Percentiles rank a stretch among this genome's conserved stretches.
Conservation (phyloP, 2,329 filamentous ascomycete species). For the Ceratocystis alfenasii region DNA sequence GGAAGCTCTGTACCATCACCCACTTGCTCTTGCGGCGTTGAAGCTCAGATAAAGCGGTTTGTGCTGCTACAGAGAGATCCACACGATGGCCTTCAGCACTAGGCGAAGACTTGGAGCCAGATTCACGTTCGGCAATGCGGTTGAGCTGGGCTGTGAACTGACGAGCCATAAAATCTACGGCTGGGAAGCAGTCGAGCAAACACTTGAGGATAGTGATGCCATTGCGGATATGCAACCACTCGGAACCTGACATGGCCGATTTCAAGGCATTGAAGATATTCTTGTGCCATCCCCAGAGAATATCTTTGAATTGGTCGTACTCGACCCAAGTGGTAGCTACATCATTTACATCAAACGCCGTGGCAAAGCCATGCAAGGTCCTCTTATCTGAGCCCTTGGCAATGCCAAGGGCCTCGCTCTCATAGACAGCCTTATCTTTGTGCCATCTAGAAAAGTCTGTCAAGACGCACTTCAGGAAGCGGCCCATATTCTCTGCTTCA, state of each 20-base stretch:
- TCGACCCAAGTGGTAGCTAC: slow-evolving; percentile 62
- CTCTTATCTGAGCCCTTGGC: slow-evolving; percentile 35
- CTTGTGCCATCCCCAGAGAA: slow-evolving; percentile 84
- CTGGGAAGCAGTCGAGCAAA: slow-evolving; percentile 71
- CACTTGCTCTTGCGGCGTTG: slow-evolving; percentile 55
- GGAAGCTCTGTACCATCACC: slow-evolving; percentile 64
- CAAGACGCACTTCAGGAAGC: slow-evolving; percentile 73
- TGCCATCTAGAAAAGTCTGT: slow-evolving; percentile 79
- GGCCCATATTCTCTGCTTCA: slow-evolving; percentile 85
- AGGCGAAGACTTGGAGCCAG: slow-evolving; percentile 39
- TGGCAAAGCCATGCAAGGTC: slow-evolving; percentile 65
- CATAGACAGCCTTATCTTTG: slow-evolving; percentile 57
- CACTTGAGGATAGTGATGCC: slow-evolving; percentile 80
- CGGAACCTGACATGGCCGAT: slow-evolving; percentile 64
- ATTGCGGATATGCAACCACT: slow-evolving; percentile 98
- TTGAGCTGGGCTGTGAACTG: slow-evolving; percentile 53
- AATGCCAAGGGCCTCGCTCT: slow-evolving; percentile 59
- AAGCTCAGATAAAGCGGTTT: slow-evolving; percentile 58
- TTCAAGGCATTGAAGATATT: slow-evolving; percentile 69
- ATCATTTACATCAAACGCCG: slow-evolving; percentile 47
- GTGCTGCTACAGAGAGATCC: slow-evolving; percentile 64
- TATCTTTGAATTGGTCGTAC: slow-evolving; percentile 73
- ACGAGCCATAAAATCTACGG: slow-evolving; percentile 75
- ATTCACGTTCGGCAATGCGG: slow-evolving; percentile 52
- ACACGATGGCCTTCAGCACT: slow-evolving; percentile 44